Evolutionary conservation across 1,139 yeast species (phyloP).

Genomic region (Pichia sp.): DNA sequence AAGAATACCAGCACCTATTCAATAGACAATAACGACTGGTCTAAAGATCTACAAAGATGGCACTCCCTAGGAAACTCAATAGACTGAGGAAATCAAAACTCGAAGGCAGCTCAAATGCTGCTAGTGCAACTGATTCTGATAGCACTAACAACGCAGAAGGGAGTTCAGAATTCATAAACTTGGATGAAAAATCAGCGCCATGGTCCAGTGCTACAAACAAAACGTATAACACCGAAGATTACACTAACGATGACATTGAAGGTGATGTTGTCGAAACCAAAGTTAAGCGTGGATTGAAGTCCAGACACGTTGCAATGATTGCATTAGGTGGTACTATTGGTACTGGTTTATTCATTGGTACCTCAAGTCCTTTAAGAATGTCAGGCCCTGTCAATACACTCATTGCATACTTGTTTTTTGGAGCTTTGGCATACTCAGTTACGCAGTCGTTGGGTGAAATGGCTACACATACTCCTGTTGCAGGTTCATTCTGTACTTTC

Average conservation of each 20-base stretch:
- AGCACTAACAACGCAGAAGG: background rate
- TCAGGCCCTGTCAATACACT: conserved; percentile 66
- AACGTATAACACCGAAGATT: background rate
- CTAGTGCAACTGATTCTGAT: background rate
- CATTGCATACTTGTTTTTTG: conserved; percentile 60
- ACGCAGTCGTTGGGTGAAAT: conserved; percentile 71
- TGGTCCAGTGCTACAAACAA: conserved; percentile 1
- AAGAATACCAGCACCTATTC: too few species aligned
- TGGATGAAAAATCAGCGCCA: background rate
- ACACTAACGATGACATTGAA: conserved; percentile 3
- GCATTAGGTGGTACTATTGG: conserved; percentile 1
- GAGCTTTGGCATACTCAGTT: conserved; percentile 55
- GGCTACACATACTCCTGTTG: conserved; percentile 69
- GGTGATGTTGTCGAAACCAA: conserved; percentile 15
- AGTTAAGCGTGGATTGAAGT: conserved; percentile 41
- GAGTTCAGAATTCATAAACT: background rate
- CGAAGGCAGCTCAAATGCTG: background rate
- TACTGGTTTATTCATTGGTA: conserved; percentile 27
- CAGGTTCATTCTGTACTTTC: conserved; percentile 58
- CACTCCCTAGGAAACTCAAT: background rate
- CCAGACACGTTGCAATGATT: conserved; percentile 46
- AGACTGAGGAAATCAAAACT: background rate
- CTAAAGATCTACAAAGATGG: too few species aligned
- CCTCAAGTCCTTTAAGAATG: conserved; percentile 39
- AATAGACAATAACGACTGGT: too few species aligned